Base-by-base conservation (phyloP, 169 alveolate genomes). In the Toxoplasma gondii region DNA sequence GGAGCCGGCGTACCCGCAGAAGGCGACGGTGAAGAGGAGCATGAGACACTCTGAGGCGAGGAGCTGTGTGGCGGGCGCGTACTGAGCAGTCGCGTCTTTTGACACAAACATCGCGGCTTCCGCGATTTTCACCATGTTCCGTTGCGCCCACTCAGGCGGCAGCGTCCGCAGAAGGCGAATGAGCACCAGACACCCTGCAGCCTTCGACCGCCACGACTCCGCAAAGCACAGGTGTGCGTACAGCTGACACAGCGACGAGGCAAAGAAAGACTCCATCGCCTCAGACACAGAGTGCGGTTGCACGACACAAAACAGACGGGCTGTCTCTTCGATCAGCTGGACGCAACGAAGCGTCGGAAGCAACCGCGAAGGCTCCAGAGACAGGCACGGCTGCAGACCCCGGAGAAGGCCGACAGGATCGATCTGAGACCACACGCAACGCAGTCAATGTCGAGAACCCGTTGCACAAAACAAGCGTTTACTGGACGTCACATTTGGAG, bases 141-240 rank as follows among this genome's bases (percentile, higher is more conserved):
- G 91, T 16, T 88, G 93, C 17, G 86, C 86, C 93, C 93, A 93
- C 58, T 53, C 86, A 9, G 95, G 95, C 1, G 95, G 95, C 84
- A 93, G 53, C 24, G 64, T 45, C 36, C 95, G 93, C 39, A 93
- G 93, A n/a, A 93, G 36, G 4, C 95, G 95, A 22, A 88, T 86
- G 22, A 93, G 88, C 22, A 53, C 90, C 17, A 93, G n/a, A 67
- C 93, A 93, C 0, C 95, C 95, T 1, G 92, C 95, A 10, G 95
- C 93, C 39, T 91, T 93, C 53, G 86, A 88, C 17, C 67, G 19
- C 69, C 92, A 84, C 53, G 88, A 36, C 24, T 80, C 81, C 44
- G 81, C 81, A 53, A 87, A 93, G 87, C 95, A 93, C 29, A 93
- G 91, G 82, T 91, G 95, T 0, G 64, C 86, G 29, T 78, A 88